Percentiles rank a stretch among this genome's conserved stretches.
These are phyloP conservation scores for Phaffomyces antillensis DNA, from an alignment of 805 yeast genomes.

Conservation along the genomic window DNA sequence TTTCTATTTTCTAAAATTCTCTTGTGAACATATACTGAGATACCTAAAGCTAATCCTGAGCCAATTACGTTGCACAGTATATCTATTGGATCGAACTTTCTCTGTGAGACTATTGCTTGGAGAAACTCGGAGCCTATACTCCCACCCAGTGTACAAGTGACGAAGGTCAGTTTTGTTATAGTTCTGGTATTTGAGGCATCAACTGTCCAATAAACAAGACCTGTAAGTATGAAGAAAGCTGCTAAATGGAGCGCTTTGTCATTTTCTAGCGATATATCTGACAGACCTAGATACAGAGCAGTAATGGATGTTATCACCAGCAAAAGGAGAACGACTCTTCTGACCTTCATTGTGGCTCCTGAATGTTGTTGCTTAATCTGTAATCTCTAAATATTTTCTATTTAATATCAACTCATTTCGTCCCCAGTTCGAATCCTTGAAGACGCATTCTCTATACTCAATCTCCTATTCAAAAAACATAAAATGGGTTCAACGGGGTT, in stretches of 20 bases:
- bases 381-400: no score
- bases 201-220: slow-evolving; percentile 40
- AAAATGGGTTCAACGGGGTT: background rate
- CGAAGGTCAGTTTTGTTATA: slow-evolving; percentile 29
- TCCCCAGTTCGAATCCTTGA: background rate
- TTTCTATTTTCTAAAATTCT: slow-evolving; percentile 17
- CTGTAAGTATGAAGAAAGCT: slow-evolving; percentile 40
- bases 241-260: slow-evolving; percentile 47
- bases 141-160: slow-evolving; percentile 40
- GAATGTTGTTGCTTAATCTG: no score
- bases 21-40: slow-evolving; percentile 18
- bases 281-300: slow-evolving; percentile 22
- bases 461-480: no score
- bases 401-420: no score
- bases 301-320: slow-evolving; percentile 23
- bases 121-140: slow-evolving; percentile 43
- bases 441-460: background rate
- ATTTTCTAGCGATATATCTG: slow-evolving; percentile 34
- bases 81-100: slow-evolving; percentile 45
- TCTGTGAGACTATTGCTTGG: slow-evolving; percentile 38
- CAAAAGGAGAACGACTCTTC: slow-evolving; percentile 26
- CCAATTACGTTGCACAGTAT: slow-evolving; percentile 33
- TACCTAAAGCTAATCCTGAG: slow-evolving; percentile 12
- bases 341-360: slow-evolving; percentile 13
- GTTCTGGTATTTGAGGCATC: slow-evolving; percentile 28